Evolutionary conservation across 1,139 yeast species (phyloP).

Genomic region (Hanseniaspora gamundiae): DNA sequence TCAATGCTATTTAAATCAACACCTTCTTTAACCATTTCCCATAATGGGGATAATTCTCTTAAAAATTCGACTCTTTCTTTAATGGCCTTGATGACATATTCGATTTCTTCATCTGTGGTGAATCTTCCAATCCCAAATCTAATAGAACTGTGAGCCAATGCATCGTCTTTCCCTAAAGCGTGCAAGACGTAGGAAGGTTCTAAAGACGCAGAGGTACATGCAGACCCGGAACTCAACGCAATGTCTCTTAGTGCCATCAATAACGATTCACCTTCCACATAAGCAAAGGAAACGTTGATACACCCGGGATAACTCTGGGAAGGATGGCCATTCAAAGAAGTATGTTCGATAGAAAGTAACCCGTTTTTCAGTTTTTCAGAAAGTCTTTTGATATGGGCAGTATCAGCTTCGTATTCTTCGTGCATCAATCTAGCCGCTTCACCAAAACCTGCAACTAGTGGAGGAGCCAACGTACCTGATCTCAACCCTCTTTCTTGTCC

Average conservation of each 20-base stretch:
- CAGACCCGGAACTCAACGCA: constrained; percentile 95
- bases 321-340: constrained; percentile 78
- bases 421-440: constrained; percentile 85
- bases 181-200: constrained; percentile 96
- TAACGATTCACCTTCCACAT: constrained; percentile 94
- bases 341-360: constrained; percentile 71
- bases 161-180: constrained; percentile 96
- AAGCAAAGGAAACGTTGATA: constrained; percentile 92
- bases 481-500: constrained; percentile 98
- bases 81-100: constrained; percentile 82
- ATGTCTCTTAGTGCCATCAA: constrained; percentile 96
- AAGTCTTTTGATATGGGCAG: constrained; percentile 52
- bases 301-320: constrained; percentile 77
- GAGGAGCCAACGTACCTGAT: constrained; percentile 94
- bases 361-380: constrained; percentile 65
- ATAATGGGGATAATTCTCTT: constrained; percentile 86
- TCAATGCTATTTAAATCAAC: constrained; percentile 86
- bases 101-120: constrained; percentile 92
- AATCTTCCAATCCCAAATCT: constrained; percentile 96
- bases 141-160: constrained; percentile 92
- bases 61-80: constrained; percentile 80
- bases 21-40: constrained; percentile 99
- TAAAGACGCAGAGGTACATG: constrained; percentile 95
- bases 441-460: constrained; percentile 90
- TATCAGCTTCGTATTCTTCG: constrained; percentile 65